These are phyloP conservation scores for Candida palmyrensis DNA, from an alignment of 805 yeast genomes.

Conservation along the genomic window DNA sequence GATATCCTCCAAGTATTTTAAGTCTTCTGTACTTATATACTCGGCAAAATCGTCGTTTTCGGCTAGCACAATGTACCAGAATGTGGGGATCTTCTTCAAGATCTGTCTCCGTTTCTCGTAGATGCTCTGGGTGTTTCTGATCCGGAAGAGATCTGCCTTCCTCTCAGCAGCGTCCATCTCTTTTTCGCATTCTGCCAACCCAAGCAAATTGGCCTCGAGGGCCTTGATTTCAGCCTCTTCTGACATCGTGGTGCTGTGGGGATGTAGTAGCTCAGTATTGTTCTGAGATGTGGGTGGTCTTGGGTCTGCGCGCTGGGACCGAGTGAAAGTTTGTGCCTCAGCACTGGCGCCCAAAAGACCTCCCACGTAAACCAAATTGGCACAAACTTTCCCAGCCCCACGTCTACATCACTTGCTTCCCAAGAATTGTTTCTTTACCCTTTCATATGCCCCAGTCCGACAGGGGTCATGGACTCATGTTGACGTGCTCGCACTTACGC, in stretches of 20 bases:
- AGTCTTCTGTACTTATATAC: conserved; percentile 69
- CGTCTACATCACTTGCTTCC: too few species aligned
- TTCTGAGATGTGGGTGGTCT: too few species aligned
- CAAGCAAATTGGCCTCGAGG: conserved; percentile 18
- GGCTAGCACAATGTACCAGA: conserved; percentile 85
- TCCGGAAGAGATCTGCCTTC: conserved; percentile 51
- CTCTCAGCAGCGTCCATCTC: conserved; percentile 57
- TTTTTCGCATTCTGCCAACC: conserved; percentile 53
- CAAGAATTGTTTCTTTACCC: too few species aligned
- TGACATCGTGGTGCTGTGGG: conserved; percentile 5
- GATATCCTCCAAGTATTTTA: conserved; percentile 65
- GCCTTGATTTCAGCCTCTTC: conserved; percentile 5
- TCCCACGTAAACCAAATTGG: too few species aligned
- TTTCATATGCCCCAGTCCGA: too few species aligned
- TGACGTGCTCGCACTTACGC: neutral
- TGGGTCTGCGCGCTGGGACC: too few species aligned
- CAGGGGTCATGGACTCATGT: too few species aligned
- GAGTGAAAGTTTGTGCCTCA: too few species aligned
- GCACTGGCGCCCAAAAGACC: too few species aligned
- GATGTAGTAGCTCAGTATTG: too few species aligned
- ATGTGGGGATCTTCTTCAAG: conserved; percentile 56
- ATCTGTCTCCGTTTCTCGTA: conserved; percentile 52
- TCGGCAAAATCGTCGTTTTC: conserved; percentile 84
- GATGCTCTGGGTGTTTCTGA: conserved; percentile 50
- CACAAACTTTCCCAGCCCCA: too few species aligned